Evolutionary conservation across 495 filamentous ascomycete species (phyloP).

Genomic region (Hypoxylon fragiforme): DNA sequence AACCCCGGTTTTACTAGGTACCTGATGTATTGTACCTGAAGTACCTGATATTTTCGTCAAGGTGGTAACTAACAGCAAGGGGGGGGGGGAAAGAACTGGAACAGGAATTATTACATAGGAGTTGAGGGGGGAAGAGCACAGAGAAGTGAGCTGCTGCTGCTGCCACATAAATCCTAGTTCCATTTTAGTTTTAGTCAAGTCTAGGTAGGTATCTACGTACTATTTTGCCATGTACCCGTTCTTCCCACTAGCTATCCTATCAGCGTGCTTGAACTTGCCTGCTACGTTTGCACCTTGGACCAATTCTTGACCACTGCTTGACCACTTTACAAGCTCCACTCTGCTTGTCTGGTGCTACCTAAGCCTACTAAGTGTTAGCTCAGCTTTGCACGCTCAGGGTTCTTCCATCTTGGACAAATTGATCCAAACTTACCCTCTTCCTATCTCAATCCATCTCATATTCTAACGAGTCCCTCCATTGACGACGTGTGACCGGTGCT

Average conservation of each 20-base stretch:
- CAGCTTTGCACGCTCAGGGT: slow-evolving; percentile 18
- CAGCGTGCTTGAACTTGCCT: slow-evolving; percentile 15
- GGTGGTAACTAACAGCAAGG: too few species aligned
- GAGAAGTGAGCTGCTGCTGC: background rate
- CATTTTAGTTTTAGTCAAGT: too few species aligned
- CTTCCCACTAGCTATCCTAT: too few species aligned
- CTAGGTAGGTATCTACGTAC: too few species aligned
- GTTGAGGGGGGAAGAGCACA: too few species aligned
- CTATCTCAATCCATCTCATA: slow-evolving; percentile 15
- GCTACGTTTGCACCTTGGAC: background rate
- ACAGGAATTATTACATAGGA: too few species aligned
- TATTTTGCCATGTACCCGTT: too few species aligned
- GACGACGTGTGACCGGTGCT: background rate
- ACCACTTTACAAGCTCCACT: background rate
- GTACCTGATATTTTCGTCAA: too few species aligned
- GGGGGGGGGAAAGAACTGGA: too few species aligned
- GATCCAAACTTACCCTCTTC: slow-evolving; percentile 16
- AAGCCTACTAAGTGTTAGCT: background rate
- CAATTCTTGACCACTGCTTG: background rate
- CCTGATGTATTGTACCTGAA: too few species aligned
- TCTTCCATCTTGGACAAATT: slow-evolving; percentile 31
- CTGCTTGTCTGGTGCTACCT: background rate
- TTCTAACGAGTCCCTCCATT: background rate
- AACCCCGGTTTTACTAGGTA: slow-evolving; percentile 17
- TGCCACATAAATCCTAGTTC: slow-evolving; percentile 18